Conservation (phyloP, 208 protist species). For the Crithidia mellificae region DNA sequence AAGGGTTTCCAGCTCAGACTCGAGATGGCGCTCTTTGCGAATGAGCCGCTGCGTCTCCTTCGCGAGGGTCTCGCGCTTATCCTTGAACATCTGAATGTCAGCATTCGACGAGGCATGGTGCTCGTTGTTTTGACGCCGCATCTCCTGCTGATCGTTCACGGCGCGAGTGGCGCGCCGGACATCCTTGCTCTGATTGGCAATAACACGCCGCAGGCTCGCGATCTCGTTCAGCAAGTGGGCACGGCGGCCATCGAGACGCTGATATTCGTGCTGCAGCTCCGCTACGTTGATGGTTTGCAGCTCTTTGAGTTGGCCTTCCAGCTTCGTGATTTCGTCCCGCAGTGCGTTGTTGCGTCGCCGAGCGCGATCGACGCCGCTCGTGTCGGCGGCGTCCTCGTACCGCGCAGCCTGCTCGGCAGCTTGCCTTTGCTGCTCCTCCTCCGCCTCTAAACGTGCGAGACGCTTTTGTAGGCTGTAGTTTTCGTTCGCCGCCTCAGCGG, state of each 20-base stretch:
- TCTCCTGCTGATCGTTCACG: conserved; percentile 48
- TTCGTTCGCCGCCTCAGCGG: conserved; percentile 49
- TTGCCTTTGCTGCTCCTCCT: conserved; percentile 37
- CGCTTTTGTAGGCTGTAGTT: conserved; percentile 57
- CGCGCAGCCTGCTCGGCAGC: conserved; percentile 24
- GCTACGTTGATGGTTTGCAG: conserved; percentile 60
- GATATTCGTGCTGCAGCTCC: conserved; percentile 75
- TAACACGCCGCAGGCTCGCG: conserved; percentile 71
- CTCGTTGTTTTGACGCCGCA: conserved; percentile 69
- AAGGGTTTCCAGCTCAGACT: conserved; percentile 26
- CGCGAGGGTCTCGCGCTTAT: conserved; percentile 52
- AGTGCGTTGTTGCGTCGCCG: conserved; percentile 56
- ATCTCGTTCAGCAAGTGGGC: conserved; percentile 78
- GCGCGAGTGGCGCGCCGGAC: conserved; percentile 61
- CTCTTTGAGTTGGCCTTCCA: conserved; percentile 59
- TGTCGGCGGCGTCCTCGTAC: conserved; percentile 34
- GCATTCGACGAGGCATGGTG: conserved; percentile 55
- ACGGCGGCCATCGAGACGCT: conserved; percentile 56
- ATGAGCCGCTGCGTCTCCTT: conserved; percentile 38
- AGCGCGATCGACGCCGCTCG: conserved; percentile 43
- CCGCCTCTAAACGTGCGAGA: conserved; percentile 50
- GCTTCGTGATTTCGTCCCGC: conserved; percentile 48
- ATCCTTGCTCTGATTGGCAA: conserved; percentile 74
- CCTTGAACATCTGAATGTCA: conserved; percentile 73
- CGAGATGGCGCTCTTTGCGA: conserved; percentile 30